A percentile compares a stretch with the other conserved stretches of the same genome.
phyloP scores from a whole-genome alignment of 305 asterid genomes.

The Petunia hybrid region DNA sequence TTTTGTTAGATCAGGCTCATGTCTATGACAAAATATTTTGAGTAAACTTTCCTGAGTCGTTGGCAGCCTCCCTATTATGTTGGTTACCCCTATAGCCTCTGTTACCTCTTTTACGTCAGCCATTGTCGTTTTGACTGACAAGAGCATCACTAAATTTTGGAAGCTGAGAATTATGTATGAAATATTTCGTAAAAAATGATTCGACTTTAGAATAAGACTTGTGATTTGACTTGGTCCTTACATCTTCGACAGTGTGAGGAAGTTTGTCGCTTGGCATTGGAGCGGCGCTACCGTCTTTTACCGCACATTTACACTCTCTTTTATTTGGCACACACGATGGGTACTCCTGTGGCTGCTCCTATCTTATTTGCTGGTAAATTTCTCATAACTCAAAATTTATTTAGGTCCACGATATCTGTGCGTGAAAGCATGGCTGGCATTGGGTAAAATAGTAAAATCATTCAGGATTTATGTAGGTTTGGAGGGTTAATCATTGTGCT shows the following conservation, averaged over 20 bases:
- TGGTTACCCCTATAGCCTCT: no score
- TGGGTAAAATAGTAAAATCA: constrained; percentile 9
- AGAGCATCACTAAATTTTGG: no score
- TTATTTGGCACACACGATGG: constrained; percentile 82
- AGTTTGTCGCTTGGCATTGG: constrained; percentile 93
- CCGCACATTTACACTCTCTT: constrained; percentile 92
- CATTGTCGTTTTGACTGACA: no score
- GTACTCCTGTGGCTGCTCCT: constrained; percentile 88
- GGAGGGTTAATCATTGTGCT: neutral
- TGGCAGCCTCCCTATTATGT: no score
- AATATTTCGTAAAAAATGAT: neutral
- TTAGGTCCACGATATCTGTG: constrained; percentile 32
- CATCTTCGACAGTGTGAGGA: constrained; percentile 74
- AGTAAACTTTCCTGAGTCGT: no score
- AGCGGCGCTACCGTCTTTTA: constrained; percentile 87
- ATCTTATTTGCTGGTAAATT: constrained; percentile 80
- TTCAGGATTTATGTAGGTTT: neutral
- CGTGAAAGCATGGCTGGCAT: constrained; percentile 4
- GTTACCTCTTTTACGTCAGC: no score
- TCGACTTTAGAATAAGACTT: neutral
- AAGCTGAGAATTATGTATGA: neutral
- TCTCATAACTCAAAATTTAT: constrained; percentile 8
- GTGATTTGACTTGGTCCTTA: constrained; percentile 9
- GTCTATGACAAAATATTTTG: neutral
- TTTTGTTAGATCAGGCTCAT: neutral